Percentiles rank a stretch among this genome's conserved stretches.
Conservation (phyloP, 2,329 filamentous ascomycete genomes). For the Ascochyta rabiei region DNA sequence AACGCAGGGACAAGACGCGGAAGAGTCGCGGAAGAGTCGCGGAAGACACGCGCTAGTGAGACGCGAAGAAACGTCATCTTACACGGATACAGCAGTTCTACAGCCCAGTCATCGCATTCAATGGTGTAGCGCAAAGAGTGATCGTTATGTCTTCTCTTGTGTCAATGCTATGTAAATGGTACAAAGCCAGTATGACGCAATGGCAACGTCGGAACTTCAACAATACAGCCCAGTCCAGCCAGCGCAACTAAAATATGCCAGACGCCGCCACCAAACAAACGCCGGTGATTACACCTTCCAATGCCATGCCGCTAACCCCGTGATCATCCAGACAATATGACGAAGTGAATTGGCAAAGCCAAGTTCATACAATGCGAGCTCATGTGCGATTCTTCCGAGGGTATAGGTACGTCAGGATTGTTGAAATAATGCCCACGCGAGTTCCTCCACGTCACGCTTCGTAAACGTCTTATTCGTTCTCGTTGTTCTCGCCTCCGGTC, state of each 20-base stretch:
- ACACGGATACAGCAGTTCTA: background rate
- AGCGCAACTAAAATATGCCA: background rate
- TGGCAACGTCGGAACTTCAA: background rate
- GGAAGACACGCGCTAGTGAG: constrained; percentile 10
- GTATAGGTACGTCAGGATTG: constrained; percentile 37
- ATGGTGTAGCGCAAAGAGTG: background rate
- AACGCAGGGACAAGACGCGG: constrained; percentile 10
- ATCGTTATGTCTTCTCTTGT: background rate
- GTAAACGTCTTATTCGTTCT: constrained; percentile 30
- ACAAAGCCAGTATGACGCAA: constrained; percentile 1
- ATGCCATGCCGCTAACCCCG: constrained; percentile 33
- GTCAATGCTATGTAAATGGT: constrained; percentile 13
- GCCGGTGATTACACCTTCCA: constrained; percentile 35
- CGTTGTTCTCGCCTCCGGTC: constrained; percentile 40
- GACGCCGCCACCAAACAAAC: constrained; percentile 22
- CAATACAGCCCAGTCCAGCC: background rate
- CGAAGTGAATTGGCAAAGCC: constrained; percentile 19
- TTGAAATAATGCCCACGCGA: constrained; percentile 4
- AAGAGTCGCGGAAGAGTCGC: background rate
- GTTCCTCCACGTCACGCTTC: constrained; percentile 2
- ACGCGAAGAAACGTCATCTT: constrained; percentile 20
- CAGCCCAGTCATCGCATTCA: background rate
- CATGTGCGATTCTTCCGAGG: constrained; percentile 37
- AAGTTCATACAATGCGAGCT: constrained; percentile 43
- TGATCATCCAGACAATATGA: constrained; percentile 24